These are phyloP conservation scores for Mentha longifolia DNA, from an alignment of 257 asterid genomes.

Conservation along the genomic window DNA sequence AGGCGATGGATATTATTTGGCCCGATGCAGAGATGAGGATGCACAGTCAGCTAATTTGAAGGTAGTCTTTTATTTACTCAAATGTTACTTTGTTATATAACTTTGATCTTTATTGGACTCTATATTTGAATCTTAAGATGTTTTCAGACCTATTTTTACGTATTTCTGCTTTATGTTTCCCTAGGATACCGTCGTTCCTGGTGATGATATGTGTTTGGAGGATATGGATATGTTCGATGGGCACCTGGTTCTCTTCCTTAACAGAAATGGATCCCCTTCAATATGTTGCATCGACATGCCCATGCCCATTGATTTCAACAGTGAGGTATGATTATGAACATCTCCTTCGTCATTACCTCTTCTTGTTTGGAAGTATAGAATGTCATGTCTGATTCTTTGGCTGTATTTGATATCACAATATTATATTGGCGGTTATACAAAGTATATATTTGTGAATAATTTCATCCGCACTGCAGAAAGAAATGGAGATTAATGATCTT, in stretches of 20 bases:
- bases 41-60: slow-evolving; percentile 52
- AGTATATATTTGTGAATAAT: not conserved
- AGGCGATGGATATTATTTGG: slow-evolving; percentile 65
- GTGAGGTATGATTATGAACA: slow-evolving; percentile 60
- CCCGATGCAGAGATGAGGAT: slow-evolving; percentile 68
- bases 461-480: slow-evolving; percentile 50
- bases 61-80: slow-evolving; percentile 44
- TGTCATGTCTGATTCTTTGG: not conserved
- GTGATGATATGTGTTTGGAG: slow-evolving; percentile 58
- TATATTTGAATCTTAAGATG: not conserved
- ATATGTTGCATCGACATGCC: slow-evolving; percentile 75
- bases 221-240: slow-evolving; percentile 90
- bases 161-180: slow-evolving; percentile 20
- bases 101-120: not conserved
- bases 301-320: slow-evolving; percentile 42
- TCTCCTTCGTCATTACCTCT: not conserved
- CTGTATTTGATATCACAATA: slow-evolving; percentile 9
- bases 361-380: slow-evolving; percentile 3
- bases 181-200: slow-evolving; percentile 67
- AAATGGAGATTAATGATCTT: slow-evolving; percentile 61
- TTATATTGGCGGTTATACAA: too few species aligned
- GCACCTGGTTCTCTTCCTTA: slow-evolving; percentile 77
- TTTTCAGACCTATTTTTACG: slow-evolving; percentile 10
- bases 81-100: not conserved
- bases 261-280: slow-evolving; percentile 67